These are phyloP conservation scores for Parvularia atlantis DNA, from an alignment of 78 protist species.

Conservation along the genomic window DNA sequence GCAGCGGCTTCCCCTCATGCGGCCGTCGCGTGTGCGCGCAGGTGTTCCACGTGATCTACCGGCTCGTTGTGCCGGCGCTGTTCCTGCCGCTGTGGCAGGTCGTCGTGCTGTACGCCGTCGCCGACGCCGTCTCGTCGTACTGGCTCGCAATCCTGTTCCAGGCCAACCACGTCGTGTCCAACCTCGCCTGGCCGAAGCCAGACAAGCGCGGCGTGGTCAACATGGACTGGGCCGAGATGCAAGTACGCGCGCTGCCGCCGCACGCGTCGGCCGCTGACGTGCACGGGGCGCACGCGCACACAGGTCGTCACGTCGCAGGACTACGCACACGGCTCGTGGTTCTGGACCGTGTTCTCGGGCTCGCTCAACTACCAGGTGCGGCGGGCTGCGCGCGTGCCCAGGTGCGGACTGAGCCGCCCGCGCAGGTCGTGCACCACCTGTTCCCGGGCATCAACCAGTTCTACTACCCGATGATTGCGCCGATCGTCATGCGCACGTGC, in stretches of 20 bases:
- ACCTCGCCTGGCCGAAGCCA: conserved; percentile 15
- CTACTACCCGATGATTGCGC: conserved; percentile 22
- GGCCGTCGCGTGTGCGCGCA: neutral
- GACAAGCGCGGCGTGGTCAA: conserved; percentile 7
- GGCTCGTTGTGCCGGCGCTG: neutral
- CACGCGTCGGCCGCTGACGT: no score
- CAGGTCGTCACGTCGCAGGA: conserved; percentile 30
- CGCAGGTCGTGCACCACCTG: conserved; percentile 31
- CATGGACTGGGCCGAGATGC: conserved; percentile 23
- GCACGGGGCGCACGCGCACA: no score
- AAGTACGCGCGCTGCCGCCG: neutral
- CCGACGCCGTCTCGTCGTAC: conserved; percentile 11
- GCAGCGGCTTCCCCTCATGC: no score
- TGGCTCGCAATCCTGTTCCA: conserved; percentile 31
- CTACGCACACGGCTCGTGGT: conserved; percentile 39
- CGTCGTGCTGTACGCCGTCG: neutral
- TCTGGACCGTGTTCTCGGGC: conserved; percentile 34
- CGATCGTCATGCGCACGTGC: conserved; percentile 1
- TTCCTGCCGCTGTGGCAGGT: neutral
- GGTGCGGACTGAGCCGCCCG: no score
- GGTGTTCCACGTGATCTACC: conserved; percentile 1
- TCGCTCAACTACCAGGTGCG: conserved; percentile 34
- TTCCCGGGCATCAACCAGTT: conserved; percentile 15
- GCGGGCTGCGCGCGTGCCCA: no score
- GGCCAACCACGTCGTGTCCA: conserved; percentile 23